Evolutionary conservation across 768 basidiomycete genomes (phyloP).

Genomic region (Pholiota conissans): DNA sequence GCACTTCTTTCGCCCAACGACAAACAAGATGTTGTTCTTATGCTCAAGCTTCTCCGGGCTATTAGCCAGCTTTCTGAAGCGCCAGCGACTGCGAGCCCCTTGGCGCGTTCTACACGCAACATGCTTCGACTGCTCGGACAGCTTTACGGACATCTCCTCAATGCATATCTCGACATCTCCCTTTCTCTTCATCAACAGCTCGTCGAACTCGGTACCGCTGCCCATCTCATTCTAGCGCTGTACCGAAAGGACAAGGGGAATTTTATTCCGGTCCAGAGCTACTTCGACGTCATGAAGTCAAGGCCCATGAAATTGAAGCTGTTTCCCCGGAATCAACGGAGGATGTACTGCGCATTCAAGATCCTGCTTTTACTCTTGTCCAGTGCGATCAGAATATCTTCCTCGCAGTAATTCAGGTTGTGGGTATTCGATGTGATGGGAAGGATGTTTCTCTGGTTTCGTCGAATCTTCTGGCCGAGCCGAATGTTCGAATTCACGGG

Average conservation of each 20-base stretch:
- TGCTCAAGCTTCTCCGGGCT: slow-evolving; percentile 14
- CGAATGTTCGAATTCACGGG: slow-evolving; percentile 3
- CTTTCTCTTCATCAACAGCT: slow-evolving; percentile 27
- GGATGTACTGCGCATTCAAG: neutral
- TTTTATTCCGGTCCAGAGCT: slow-evolving; percentile 23
- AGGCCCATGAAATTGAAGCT: neutral
- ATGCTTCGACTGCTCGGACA: neutral
- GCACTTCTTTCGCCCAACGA: slow-evolving; percentile 24
- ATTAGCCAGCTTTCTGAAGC: slow-evolving; percentile 4
- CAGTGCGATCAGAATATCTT: slow-evolving; percentile 1
- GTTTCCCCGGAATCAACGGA: neutral
- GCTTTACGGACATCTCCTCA: slow-evolving; percentile 14
- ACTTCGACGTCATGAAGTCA: slow-evolving; percentile 21
- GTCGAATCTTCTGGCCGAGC: slow-evolving; percentile 1
- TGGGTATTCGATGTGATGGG: slow-evolving; percentile 2
- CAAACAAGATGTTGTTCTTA: slow-evolving; percentile 11
- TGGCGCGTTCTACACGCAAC: neutral
- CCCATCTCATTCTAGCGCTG: slow-evolving; percentile 18
- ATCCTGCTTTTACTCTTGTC: neutral
- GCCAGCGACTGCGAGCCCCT: neutral
- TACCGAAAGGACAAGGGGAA: slow-evolving; percentile 1
- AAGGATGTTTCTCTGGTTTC: neutral
- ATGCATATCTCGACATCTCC: slow-evolving; percentile 21
- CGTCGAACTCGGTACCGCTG: slow-evolving; percentile 21
- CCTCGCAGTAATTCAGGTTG: slow-evolving; percentile 11